phyloP scores from a whole-genome alignment of 495 filamentous ascomycete genomes.

The Penicillium steckii region DNA sequence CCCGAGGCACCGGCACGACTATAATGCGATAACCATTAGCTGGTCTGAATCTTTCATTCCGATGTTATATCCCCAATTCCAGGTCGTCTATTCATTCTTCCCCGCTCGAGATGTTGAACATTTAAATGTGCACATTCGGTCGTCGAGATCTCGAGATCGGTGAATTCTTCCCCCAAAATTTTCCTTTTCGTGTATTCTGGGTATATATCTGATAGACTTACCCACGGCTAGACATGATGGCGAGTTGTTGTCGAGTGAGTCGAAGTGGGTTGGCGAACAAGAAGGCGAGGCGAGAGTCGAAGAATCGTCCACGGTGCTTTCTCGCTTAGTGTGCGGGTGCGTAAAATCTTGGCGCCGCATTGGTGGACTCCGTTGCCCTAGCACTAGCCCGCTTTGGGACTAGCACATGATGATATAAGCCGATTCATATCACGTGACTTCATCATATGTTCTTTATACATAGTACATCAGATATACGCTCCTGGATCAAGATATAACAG shows the following conservation, averaged over 20 bases:
- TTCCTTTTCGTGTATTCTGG: slow-evolving; percentile 14
- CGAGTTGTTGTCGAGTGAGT: slow-evolving; percentile 43
- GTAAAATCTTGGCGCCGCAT: slow-evolving; percentile 46
- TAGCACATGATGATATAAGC: not conserved
- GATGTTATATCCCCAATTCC: slow-evolving; percentile 1
- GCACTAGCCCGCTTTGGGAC: slow-evolving; percentile 30
- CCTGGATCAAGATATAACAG: too few species aligned
- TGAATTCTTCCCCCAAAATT: not conserved
- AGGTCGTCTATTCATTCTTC: slow-evolving; percentile 4
- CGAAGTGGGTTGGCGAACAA: slow-evolving; percentile 39
- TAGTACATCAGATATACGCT: too few species aligned
- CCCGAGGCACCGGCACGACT: slow-evolving; percentile 88
- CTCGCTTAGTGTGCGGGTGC: slow-evolving; percentile 50
- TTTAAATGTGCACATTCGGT: slow-evolving; percentile 11
- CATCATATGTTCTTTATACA: too few species aligned
- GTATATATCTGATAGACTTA: slow-evolving; percentile 32
- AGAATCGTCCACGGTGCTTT: slow-evolving; percentile 30
- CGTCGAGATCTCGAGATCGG: slow-evolving; percentile 18
- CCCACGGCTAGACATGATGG: slow-evolving; percentile 60
- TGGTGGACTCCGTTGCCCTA: slow-evolving; percentile 38
- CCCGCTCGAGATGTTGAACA: slow-evolving; percentile 19
- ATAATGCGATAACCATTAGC: slow-evolving; percentile 32
- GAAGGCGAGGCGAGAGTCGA: slow-evolving; percentile 35
- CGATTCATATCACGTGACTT: not conserved
- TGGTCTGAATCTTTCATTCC: slow-evolving; percentile 4